Base-by-base conservation (phyloP, 2,329 filamentous ascomycete genomes). In the Ceratocystis alfenasii region DNA sequence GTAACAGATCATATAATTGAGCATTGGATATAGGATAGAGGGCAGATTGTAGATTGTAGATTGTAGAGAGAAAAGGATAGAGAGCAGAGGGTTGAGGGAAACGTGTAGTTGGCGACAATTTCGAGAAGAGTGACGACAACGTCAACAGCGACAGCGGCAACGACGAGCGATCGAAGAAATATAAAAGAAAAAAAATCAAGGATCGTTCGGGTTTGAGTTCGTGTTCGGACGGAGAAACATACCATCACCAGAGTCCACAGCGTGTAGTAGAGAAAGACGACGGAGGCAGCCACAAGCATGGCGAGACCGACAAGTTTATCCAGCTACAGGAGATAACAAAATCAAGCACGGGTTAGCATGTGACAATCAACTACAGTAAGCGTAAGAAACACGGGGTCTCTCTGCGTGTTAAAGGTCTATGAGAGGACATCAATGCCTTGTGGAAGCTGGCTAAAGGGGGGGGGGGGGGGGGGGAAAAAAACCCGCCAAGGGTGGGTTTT, bases 221-320 rank as follows among this genome's bases (percentile, higher is more conserved):
- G 28, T 30, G 55, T 30, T 36, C 17, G 28, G 30, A 8, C 8
- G 28, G 28, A 25, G 15, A 33, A 25, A 72, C 78, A 67, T 84
- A 96, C 94, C 89, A 99, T 97, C 70, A 97, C 83, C 70, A 99
- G 83, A 33, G 94, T 96, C 94, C 94, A 99, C 77, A 96, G 84
- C 69, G 90, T 94, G 80, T 99, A 99, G 84, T 99, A 99, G 72
- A 83, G 78, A 73, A 85, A 85, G 73, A 85, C 80, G 75, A 83
- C 80, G 69, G 82, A 80, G 72, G 83, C 81, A 75, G 81, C 83
- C 82, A 83, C 82, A 75, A 85, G 81, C 83, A 85, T 85, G 82
- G 83, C 81, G 80, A 84, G 79, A 74, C 83, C 83, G 73, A 84
- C 80, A 74, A 85, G 83, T 85, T 90, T 92, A 83, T 95, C 94